Evolutionary conservation across 2,329 filamentous ascomycete species (phyloP), one percentile per base, ranked within the genome.

Genomic region (Cyclaneusma minus): DNA sequence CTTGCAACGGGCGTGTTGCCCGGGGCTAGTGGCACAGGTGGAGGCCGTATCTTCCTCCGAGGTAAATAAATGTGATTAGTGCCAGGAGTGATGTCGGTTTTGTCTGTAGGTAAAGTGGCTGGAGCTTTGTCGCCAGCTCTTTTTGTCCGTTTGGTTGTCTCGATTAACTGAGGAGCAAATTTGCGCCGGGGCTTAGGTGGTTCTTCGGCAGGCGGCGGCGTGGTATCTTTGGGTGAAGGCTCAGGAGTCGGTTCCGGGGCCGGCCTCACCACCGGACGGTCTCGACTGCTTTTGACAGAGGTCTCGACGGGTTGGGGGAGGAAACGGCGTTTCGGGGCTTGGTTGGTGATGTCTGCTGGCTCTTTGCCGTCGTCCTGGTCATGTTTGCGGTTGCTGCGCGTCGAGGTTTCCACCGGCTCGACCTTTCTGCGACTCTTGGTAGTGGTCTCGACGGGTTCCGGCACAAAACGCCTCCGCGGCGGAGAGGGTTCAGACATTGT

Each of bases 141-240:
- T 35, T 77, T 69, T 17, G 72, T 71, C 28, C 83, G 64, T 40
- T 72, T 69, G 4, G 77, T 77, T 3, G 80, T 85, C 50, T 87
- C 82, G 34, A 92, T 74, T 29, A 92, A 58, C 42, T 87, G 76
- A 8, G 83, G 83, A 16, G 74, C 65, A 48, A 91, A 92, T 32
- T 56, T 55, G 35, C 62, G 58, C 39, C 35, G 37, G 12, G 30
- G 36, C 25, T 34, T 51, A 9, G 46, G 38, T 22, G 30, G 43
- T 43, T 39, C 45, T 44, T 35, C 31, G 41, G 34, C 38, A 35
- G 32, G 43, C 42, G 35, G 21, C 17, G 35, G 33, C 28, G 31
- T 31, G 17, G 57, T 52, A 7, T 60, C 58, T 28, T 59, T 60
- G 21, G 63, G 62, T 24, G 61, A 64, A 10, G 59, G 54, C 36